Evolutionary conservation across 768 basidiomycete genomes (phyloP).

Genomic region (Leccinum ochraceum): DNA sequence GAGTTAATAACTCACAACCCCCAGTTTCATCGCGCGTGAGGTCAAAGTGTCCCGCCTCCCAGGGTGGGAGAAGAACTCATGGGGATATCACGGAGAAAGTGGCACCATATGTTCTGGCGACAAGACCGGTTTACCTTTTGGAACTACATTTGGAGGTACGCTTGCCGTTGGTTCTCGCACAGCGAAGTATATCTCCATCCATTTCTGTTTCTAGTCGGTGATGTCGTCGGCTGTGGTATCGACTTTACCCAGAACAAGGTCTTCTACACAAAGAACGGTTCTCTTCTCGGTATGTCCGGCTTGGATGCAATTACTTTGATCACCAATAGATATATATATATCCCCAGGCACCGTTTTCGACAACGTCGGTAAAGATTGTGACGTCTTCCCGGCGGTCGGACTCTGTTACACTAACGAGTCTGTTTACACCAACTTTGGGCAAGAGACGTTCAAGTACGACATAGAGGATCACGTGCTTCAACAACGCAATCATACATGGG

Average conservation of each 20-base stretch:
- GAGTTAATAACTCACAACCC: constrained; percentile 13
- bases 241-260: constrained; percentile 80
- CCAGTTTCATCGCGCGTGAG: constrained; percentile 65
- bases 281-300: constrained; percentile 53
- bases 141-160: constrained; percentile 80
- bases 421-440: constrained; percentile 86
- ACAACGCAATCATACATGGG: constrained; percentile 66
- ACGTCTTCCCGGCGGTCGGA: constrained; percentile 87
- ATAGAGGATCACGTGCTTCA: constrained; percentile 85
- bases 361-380: constrained; percentile 61
- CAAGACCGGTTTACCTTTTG: constrained; percentile 70
- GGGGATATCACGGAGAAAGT: constrained; percentile 94
- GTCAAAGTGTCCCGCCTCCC: constrained; percentile 76
- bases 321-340: constrained; percentile 9
- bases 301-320: constrained; percentile 5
- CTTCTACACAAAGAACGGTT: constrained; percentile 91
- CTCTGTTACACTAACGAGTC: constrained; percentile 78
- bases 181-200: constrained; percentile 1
- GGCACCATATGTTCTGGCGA: constrained; percentile 77
- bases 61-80: constrained; percentile 83
- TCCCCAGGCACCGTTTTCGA: constrained; percentile 66
- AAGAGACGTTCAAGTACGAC: constrained; percentile 83
- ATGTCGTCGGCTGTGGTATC: constrained; percentile 89
- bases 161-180: constrained; percentile 11
- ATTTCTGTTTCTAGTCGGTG: constrained; percentile 57